Percentiles rank a stretch among this genome's conserved stretches.
These are phyloP conservation scores for Fraxinus floribunda DNA, from an alignment of 305 asterid genomes.

Conservation along the genomic window DNA sequence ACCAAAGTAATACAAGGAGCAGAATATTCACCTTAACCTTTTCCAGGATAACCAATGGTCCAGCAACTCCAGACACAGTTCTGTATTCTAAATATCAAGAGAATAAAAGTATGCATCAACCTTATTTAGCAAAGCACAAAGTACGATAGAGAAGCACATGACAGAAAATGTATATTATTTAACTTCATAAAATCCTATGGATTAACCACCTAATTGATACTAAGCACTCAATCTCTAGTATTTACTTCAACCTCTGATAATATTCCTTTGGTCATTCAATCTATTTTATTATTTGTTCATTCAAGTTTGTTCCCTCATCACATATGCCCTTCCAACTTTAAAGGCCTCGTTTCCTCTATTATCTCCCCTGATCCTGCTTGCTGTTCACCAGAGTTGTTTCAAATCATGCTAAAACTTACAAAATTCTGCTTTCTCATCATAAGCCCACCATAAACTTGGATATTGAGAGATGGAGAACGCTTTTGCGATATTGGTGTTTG, in stretches of 20 bases:
- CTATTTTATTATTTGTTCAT: not conserved
- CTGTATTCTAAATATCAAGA: constrained; percentile 60
- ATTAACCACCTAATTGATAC: not conserved
- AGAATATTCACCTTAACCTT: constrained; percentile 75
- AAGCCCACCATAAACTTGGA: not conserved
- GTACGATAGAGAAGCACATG: not conserved
- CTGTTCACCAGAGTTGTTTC: not conserved
- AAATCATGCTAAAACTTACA: not conserved
- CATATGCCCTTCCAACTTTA: not conserved
- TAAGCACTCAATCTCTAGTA: not conserved
- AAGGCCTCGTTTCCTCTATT: not conserved
- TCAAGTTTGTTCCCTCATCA: not conserved
- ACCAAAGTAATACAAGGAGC: constrained; percentile 17
- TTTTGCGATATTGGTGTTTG: not conserved
- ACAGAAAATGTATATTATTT: not conserved
- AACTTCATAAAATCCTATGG: not conserved
- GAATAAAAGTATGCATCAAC: not conserved
- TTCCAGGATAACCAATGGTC: constrained; percentile 95
- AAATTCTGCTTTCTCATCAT: not conserved
- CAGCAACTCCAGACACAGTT: constrained; percentile 99
- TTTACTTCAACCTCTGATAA: not conserved
- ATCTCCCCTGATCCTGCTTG: not conserved
- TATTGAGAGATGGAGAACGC: not conserved
- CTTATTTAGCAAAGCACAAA: not conserved
- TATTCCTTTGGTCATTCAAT: not conserved